phyloP scores from a whole-genome alignment of 345 rosid genomes.

The Ceriops tagal region DNA sequence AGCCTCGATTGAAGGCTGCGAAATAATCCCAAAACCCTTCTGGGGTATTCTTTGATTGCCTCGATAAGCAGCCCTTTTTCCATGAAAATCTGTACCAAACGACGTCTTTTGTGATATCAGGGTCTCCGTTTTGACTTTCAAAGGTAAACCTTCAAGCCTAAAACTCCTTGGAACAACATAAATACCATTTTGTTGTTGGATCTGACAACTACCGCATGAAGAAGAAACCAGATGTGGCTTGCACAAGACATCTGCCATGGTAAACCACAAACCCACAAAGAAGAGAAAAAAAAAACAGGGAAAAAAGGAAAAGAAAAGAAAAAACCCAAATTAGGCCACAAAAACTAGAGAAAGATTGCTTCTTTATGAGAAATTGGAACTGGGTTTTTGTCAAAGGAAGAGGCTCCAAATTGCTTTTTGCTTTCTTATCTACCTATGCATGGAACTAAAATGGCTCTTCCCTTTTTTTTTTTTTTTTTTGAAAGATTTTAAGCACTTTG shows the following conservation, averaged over 20 bases:
- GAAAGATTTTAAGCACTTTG: neutral
- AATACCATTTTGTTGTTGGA: constrained; percentile 23
- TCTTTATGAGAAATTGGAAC: neutral
- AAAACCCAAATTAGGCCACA: neutral
- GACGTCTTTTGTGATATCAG: constrained; percentile 20
- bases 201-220: constrained; percentile 14
- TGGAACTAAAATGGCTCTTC: too few species aligned
- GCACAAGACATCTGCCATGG: constrained; percentile 53
- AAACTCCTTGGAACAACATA: constrained; percentile 29
- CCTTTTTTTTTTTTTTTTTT: neutral
- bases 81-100: constrained; percentile 33
- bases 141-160: constrained; percentile 33
- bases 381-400: neutral
- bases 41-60: constrained; percentile 27
- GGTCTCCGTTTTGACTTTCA: constrained; percentile 31
- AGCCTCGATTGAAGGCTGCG: constrained; percentile 32
- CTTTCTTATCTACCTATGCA: neutral
- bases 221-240: constrained; percentile 38
- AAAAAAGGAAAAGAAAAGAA: neutral
- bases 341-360: neutral
- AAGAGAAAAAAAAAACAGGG: neutral
- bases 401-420: neutral
- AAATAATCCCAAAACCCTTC: constrained; percentile 23
- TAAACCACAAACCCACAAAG: constrained; percentile 5
- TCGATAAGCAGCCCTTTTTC: constrained; percentile 35